Evolutionary conservation across 2,329 filamentous ascomycete species (phyloP).

Genomic region (Aspergillus uvarum): DNA sequence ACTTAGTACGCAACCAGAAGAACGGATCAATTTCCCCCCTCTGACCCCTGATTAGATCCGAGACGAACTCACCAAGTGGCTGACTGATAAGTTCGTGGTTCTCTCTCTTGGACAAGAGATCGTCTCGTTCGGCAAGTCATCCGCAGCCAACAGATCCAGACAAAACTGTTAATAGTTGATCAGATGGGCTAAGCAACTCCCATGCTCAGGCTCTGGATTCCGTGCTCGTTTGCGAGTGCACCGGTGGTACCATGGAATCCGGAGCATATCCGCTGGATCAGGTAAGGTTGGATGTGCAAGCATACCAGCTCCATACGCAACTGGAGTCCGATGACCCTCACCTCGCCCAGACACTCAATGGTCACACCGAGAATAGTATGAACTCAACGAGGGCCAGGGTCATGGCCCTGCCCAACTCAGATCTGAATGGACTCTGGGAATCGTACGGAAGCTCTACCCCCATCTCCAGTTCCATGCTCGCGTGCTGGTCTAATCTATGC

Average conservation of each 20-base stretch:
- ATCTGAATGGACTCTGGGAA: constrained; percentile 46
- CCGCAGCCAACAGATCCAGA: not conserved
- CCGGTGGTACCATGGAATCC: constrained; percentile 26
- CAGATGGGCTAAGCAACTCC: constrained; percentile 27
- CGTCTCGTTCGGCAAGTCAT: constrained; percentile 27
- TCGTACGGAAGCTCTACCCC: constrained; percentile 30
- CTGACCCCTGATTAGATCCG: constrained; percentile 28
- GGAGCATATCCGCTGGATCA: constrained; percentile 32
- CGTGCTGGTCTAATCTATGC: no score
- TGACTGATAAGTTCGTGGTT: constrained; percentile 34
- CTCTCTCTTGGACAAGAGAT: constrained; percentile 37
- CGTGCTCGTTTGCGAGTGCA: constrained; percentile 42
- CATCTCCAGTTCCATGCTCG: not conserved
- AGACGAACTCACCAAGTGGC: constrained; percentile 38
- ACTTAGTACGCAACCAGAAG: constrained; percentile 25
- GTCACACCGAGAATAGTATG: constrained; percentile 18
- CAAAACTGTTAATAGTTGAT: not conserved
- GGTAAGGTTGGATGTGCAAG: constrained; percentile 44
- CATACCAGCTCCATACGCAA: constrained; percentile 37
- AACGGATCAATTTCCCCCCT: no score
- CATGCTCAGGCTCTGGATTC: constrained; percentile 32
- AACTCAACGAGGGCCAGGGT: constrained; percentile 35
- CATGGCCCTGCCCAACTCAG: constrained; percentile 38
- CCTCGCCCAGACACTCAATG: constrained; percentile 21
- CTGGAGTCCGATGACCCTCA: constrained; percentile 24